Evolutionary conservation across 331 rosid species (phyloP).

Genomic region (Ulmus americana): DNA sequence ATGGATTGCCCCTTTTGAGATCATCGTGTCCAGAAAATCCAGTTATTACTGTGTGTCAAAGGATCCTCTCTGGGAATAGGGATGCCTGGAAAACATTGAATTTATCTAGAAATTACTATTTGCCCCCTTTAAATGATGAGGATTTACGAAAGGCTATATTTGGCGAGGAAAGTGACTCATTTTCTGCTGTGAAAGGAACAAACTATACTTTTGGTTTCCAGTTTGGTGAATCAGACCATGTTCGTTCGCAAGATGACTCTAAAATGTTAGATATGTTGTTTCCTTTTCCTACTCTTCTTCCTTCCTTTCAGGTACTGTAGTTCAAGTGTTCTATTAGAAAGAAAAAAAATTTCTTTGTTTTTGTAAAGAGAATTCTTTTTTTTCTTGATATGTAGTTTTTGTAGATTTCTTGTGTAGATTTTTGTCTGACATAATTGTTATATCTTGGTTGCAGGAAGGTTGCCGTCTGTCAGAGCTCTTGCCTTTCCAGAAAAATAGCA

Average conservation of each 20-base stretch:
- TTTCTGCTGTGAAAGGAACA: slow-evolving; percentile 57
- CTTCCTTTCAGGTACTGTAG: slow-evolving; percentile 64
- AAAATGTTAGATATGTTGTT: slow-evolving; percentile 60
- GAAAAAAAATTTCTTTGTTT: neutral
- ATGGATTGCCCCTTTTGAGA: slow-evolving; percentile 37
- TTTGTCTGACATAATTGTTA: slow-evolving; percentile 19
- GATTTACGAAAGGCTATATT: slow-evolving; percentile 59
- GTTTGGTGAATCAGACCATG: slow-evolving; percentile 66
- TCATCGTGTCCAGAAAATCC: slow-evolving; percentile 65
- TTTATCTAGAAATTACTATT: slow-evolving; percentile 52
- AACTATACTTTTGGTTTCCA: slow-evolving; percentile 73
- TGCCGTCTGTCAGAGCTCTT: slow-evolving; percentile 68
- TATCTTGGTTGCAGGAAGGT: slow-evolving; percentile 57
- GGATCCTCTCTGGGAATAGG: slow-evolving; percentile 41
- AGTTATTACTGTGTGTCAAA: slow-evolving; percentile 57
- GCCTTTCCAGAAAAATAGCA: slow-evolving; percentile 93
- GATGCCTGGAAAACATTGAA: slow-evolving; percentile 57
- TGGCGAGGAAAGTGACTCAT: slow-evolving; percentile 37
- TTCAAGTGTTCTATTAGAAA: slow-evolving; percentile 13
- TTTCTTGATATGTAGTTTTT: slow-evolving; percentile 10
- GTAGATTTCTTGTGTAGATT: slow-evolving; percentile 12
- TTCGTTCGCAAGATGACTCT: slow-evolving; percentile 51
- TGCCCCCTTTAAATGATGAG: slow-evolving; percentile 82
- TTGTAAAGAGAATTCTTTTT: neutral
- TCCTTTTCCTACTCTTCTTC: slow-evolving; percentile 89